These are phyloP conservation scores for Arabidopsis hybrid DNA, from an alignment of 441 rosid species.

Conservation along the genomic window DNA sequence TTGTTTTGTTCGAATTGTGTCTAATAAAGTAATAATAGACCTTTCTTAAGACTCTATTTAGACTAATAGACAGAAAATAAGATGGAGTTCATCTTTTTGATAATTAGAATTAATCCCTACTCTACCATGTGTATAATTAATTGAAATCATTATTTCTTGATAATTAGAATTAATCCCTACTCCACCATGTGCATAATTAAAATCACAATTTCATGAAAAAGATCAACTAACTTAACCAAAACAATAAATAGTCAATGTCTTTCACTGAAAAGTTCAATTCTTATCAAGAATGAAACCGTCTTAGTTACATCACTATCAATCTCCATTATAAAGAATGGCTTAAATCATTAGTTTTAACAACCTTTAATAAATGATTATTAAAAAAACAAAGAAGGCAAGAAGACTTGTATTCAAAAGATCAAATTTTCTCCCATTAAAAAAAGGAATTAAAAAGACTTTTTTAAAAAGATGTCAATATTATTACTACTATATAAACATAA, in stretches of 20 bases:
- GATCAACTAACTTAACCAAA: not conserved
- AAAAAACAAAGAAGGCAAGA: not conserved
- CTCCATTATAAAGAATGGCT: slow-evolving; percentile 2
- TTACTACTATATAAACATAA: slow-evolving; percentile 1
- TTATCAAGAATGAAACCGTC: not conserved
- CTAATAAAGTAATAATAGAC: too few relatives aligned
- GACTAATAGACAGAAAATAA: not conserved
- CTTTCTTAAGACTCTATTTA: not conserved
- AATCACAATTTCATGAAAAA: not conserved
- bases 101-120: not conserved
- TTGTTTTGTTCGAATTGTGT: not conserved
- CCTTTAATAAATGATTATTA: not conserved
- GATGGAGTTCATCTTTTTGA: not conserved
- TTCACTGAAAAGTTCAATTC: not conserved
- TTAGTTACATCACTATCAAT: slow-evolving; percentile 33
- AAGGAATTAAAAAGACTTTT: not conserved
- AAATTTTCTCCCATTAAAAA: not conserved
- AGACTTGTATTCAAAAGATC: slow-evolving; percentile 15
- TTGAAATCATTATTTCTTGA: not conserved
- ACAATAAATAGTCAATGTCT: not conserved
- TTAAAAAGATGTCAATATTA: not conserved
- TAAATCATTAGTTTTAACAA: slow-evolving; percentile 8
- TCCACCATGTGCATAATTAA: not conserved
- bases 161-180: not conserved
- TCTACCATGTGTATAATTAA: not conserved